Percentiles rank a stretch among this genome's conserved stretches.
phyloP scores from a whole-genome alignment of 2,329 filamentous ascomycete genomes.

The Alternaria postmessia region DNA sequence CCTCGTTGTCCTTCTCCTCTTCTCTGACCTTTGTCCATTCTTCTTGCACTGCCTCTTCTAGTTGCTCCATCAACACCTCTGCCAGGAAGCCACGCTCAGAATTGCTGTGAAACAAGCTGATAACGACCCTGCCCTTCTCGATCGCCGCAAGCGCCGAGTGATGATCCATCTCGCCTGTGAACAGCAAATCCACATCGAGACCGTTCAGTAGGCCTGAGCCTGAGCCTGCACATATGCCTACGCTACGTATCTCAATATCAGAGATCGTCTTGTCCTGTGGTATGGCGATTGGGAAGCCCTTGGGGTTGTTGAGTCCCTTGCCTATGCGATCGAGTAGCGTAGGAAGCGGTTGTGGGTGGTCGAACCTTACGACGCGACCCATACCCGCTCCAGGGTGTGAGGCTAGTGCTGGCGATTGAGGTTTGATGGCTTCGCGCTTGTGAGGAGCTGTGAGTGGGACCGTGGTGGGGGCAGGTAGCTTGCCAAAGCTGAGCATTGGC shows the following conservation, averaged over 20 bases:
- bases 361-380: conserved; percentile 67
- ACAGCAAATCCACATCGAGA: conserved; percentile 76
- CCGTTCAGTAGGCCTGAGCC: conserved; percentile 79
- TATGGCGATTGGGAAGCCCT: conserved; percentile 69
- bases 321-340: conserved; percentile 69
- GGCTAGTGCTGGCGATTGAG: conserved; percentile 52
- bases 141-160: conserved; percentile 89
- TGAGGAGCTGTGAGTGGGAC: conserved; percentile 49
- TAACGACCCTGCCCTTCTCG: conserved; percentile 81
- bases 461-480: conserved; percentile 18
- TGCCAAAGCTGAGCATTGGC: conserved; percentile 47
- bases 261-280: conserved; percentile 65
- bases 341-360: conserved; percentile 60
- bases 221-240: conserved; percentile 90
- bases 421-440: conserved; percentile 62
- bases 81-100: conserved; percentile 85
- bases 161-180: conserved; percentile 93
- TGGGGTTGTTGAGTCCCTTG: conserved; percentile 70
- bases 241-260: conserved; percentile 68
- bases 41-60: conserved; percentile 66
- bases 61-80: conserved; percentile 71
- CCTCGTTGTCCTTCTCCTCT: conserved; percentile 51
- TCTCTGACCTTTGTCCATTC: conserved; percentile 62
- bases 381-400: conserved; percentile 63
- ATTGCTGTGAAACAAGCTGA: conserved; percentile 91